phyloP scores from a whole-genome alignment of 257 asterid species.

The Forsythia viridissima region DNA sequence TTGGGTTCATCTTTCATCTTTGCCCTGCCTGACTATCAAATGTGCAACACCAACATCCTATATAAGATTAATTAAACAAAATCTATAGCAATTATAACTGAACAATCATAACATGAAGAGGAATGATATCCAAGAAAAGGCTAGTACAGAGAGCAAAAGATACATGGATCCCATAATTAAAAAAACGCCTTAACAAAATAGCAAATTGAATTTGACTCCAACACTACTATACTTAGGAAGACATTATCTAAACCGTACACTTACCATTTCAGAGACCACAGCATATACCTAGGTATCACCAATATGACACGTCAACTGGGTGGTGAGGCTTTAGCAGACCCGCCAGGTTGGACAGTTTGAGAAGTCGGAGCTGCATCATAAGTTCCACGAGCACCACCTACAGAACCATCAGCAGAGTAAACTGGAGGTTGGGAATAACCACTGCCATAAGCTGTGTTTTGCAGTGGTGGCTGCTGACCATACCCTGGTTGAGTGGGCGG shows the following conservation, averaged over 20 bases:
- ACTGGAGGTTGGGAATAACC: conserved; percentile 62
- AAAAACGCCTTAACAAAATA: background rate
- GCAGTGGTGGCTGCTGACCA: conserved; percentile 31
- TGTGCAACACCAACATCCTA: background rate
- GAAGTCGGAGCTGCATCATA: conserved; percentile 49
- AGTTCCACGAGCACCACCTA: conserved; percentile 34
- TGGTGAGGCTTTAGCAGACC: conserved; percentile 60
- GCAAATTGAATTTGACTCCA: background rate
- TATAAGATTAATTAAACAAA: background rate
- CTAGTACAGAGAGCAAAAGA: background rate
- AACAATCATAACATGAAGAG: background rate
- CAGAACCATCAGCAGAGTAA: conserved; percentile 51
- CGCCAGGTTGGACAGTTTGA: conserved; percentile 46
- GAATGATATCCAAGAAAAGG: background rate
- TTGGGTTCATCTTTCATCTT: too few species aligned
- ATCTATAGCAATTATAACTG: background rate
- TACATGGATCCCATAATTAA: background rate
- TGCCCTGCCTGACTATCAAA: too few species aligned
- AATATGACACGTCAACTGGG: conserved; percentile 29
- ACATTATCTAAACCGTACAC: background rate
- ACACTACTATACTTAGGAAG: background rate
- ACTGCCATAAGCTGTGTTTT: conserved; percentile 40
- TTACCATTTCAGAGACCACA: background rate
- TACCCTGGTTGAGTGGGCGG: conserved; percentile 17
- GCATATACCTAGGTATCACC: background rate